Base-by-base conservation (phyloP, 352 stramenopile genomes). In the Globisporangium spinosum region DNA sequence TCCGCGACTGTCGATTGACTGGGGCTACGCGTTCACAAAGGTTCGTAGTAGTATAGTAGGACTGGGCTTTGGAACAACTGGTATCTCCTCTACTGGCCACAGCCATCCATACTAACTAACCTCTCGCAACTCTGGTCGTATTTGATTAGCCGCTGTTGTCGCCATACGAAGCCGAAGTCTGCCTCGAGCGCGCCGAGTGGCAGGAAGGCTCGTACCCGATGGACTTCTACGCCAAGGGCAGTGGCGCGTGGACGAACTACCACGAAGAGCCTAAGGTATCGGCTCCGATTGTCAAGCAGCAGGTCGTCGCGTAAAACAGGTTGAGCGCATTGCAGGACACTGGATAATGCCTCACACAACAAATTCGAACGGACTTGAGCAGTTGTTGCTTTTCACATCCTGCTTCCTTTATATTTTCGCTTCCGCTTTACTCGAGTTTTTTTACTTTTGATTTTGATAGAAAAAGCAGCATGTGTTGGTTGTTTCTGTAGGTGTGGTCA, bases 171-270 rank as follows among this genome's bases (percentile, higher is more conserved):
- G 87, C 97, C 10, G 94, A 98, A 81, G 97, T 99, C 0, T 96
- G 87, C 55, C 71, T 99, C 27, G 96, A 94, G 56, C 83, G 95
- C 71, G 83, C 80, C 6, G 68, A 88, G 54, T 98, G 91, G 90
- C 79, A 84, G 54, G 82, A 97, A 29, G 83, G 77, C 6, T 76
- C 80, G 17, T 99, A 99, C 85, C 98, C 98, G 17, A 99, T 99
- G 98, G 98, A 99, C 68, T 99, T 98, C 73, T 99, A 99, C 74
- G 91, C 94, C 47, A 97, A 98, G 58, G 91, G 83, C 60, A 97
- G 96, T 72, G 96, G 97, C 5, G 82, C 90, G 15, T 99, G 98
- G 98, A 98, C 91, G 10, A 99, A 99, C 73, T 98, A 98, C 73
- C 83, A 98, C 74, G 73, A 93, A 57, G 68, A 71, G 29, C 29